phyloP scores from a whole-genome alignment of 2,329 filamentous ascomycete genomes.

The Camptophora hylomeconis region DNA sequence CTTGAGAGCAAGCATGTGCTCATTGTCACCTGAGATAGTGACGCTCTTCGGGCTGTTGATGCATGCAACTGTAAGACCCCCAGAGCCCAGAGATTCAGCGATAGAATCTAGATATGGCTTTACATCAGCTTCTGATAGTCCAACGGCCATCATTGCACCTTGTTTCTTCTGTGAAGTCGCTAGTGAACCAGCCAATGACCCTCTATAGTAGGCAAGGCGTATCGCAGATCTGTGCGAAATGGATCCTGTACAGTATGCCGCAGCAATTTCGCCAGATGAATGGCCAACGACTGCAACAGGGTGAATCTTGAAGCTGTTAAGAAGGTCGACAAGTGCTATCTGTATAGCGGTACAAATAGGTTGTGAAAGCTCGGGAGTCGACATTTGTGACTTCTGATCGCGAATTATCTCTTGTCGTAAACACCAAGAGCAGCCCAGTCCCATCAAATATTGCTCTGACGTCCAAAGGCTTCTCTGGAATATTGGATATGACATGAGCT shows the following conservation, averaged over 20 bases:
- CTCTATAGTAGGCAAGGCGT: constrained; percentile 19
- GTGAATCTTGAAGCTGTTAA: constrained; percentile 9
- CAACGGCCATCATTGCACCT: constrained; percentile 22
- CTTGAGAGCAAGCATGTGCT: constrained; percentile 16
- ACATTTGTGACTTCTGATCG: too few species aligned
- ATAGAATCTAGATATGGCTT: constrained; percentile 10
- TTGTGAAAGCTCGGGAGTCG: constrained; percentile 10
- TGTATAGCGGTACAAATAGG: constrained; percentile 15
- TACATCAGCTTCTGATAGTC: constrained; percentile 12
- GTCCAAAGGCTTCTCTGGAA: constrained; percentile 11
- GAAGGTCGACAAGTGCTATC: constrained; percentile 15
- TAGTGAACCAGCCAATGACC: constrained; percentile 8
- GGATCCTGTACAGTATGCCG: constrained; percentile 30
- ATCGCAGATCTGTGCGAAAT: constrained; percentile 14
- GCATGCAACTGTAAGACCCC: constrained; percentile 23
- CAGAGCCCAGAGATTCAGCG: constrained; percentile 7
- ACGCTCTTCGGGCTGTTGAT: constrained; percentile 26
- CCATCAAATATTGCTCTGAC: constrained; percentile 4
- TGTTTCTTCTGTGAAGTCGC: constrained; percentile 7
- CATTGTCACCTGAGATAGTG: constrained; percentile 24
- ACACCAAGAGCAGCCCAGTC: constrained; percentile 8
- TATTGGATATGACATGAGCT: constrained; percentile 16
- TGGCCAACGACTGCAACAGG: constrained; percentile 31
- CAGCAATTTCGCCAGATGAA: constrained; percentile 38
- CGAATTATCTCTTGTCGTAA: constrained; percentile 8